phyloP scores from a whole-genome alignment of 2,329 filamentous ascomycete species.

The Aphanoascus verrucosus region DNA sequence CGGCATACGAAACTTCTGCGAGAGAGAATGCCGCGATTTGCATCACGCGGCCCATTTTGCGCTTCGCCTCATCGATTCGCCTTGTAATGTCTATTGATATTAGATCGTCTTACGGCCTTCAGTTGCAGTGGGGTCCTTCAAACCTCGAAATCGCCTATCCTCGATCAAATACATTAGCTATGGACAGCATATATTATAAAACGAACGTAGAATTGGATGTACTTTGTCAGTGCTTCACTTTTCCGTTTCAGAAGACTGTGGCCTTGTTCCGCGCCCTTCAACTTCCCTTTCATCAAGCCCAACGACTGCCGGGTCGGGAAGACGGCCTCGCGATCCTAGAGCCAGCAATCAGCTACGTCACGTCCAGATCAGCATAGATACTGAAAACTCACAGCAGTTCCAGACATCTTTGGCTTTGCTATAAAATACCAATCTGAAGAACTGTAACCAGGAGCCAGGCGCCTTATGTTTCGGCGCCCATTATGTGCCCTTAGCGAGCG shows the following conservation, averaged over 20 bases:
- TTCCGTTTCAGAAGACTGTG: constrained; percentile 95
- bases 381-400: constrained; percentile 25
- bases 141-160: constrained; percentile 80
- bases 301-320: constrained; percentile 96
- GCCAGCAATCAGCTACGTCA: constrained; percentile 17
- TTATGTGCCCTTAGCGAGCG: neutral
- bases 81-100: constrained; percentile 68
- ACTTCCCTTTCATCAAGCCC: constrained; percentile 93
- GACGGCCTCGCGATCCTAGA: constrained; percentile 82
- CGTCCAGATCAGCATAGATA: constrained; percentile 16
- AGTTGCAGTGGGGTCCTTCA: neutral
- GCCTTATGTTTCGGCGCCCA: constrained; percentile 1
- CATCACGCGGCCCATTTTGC: constrained; percentile 99
- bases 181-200: neutral
- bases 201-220: constrained; percentile 25
- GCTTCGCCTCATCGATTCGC: constrained; percentile 96
- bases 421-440: neutral
- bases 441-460: neutral
- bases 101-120: constrained; percentile 1
- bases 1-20: constrained; percentile 93
- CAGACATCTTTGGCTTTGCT: constrained; percentile 31
- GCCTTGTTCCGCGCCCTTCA: constrained; percentile 84
- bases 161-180: constrained; percentile 21
- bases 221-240: constrained; percentile 97
- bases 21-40: constrained; percentile 96